Conservation (phyloP, 2,329 filamentous ascomycete genomes). For the Diaporthe longicolla region DNA sequence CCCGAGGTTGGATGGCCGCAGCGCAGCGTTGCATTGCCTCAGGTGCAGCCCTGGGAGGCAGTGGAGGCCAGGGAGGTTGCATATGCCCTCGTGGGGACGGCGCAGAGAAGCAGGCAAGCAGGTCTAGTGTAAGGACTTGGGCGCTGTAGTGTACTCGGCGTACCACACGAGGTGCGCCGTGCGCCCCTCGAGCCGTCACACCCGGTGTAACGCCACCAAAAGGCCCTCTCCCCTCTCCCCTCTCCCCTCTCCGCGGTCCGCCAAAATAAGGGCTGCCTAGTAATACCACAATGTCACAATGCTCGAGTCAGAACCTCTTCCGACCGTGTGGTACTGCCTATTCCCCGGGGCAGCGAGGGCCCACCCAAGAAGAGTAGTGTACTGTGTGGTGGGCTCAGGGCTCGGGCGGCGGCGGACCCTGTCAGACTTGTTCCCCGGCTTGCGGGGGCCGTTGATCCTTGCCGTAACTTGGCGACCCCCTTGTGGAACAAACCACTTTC, state of each 20-base stretch:
- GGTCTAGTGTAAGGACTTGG: too few relatives aligned
- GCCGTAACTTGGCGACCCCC: conserved; percentile 24
- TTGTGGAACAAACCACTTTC: conserved; percentile 17
- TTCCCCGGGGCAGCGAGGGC: conserved; percentile 4
- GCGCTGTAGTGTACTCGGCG: too few relatives aligned
- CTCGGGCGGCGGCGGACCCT: conserved; percentile 27
- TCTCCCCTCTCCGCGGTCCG: background rate
- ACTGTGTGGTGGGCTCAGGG: background rate
- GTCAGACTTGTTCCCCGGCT: conserved; percentile 27
- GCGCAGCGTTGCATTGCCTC: conserved; percentile 40
- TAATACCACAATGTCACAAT: background rate
- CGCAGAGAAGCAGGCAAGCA: conserved; percentile 8
- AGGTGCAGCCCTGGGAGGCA: conserved; percentile 35
- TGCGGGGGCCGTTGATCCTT: conserved; percentile 31
- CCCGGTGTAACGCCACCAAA: conserved; percentile 29
- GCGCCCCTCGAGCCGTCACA: conserved; percentile 20
- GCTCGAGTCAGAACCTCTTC: conserved; percentile 11
- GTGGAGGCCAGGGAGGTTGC: too few relatives aligned
- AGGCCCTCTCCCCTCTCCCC: conserved; percentile 11
- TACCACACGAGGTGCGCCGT: background rate
- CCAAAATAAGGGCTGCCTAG: conserved; percentile 1
- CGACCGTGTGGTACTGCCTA: conserved; percentile 7
- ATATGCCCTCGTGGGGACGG: conserved; percentile 31
- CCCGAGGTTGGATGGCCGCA: conserved; percentile 21
- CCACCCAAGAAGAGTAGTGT: too few relatives aligned